Evolutionary conservation across 2,329 filamentous ascomycete species (phyloP).

Genomic region (Fusarium miscanthi): DNA sequence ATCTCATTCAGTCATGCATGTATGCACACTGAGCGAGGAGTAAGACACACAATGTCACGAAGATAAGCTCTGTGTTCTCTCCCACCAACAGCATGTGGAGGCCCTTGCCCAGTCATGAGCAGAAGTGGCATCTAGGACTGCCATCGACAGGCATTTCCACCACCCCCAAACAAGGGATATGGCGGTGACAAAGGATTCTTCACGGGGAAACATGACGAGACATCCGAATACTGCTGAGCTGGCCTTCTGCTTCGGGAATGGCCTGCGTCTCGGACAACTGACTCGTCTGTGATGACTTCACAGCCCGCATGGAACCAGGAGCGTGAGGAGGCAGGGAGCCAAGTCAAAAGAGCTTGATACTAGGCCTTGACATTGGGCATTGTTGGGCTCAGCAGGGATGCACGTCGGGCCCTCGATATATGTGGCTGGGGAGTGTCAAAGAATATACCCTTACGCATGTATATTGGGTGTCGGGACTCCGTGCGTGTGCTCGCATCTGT

Average conservation of each 20-base stretch:
- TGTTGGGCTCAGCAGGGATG: slow-evolving; percentile 42
- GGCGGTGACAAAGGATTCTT: slow-evolving; percentile 34
- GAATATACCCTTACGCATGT: slow-evolving; percentile 33
- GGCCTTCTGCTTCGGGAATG: slow-evolving; percentile 49
- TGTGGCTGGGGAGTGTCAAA: slow-evolving; percentile 37
- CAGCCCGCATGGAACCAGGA: slow-evolving; percentile 43
- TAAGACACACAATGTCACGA: slow-evolving; percentile 14
- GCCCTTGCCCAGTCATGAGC: slow-evolving; percentile 20
- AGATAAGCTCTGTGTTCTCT: slow-evolving; percentile 18
- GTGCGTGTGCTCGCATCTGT: slow-evolving; percentile 16
- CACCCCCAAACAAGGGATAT: slow-evolving; percentile 27
- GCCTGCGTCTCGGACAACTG: slow-evolving; percentile 44
- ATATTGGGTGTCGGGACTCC: slow-evolving; percentile 27
- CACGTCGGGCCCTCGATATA: slow-evolving; percentile 29
- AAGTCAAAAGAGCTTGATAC: slow-evolving; percentile 13
- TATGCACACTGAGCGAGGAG: slow-evolving; percentile 1
- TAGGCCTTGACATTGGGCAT: slow-evolving; percentile 38
- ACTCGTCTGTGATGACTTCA: slow-evolving; percentile 46
- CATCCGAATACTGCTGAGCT: slow-evolving; percentile 45
- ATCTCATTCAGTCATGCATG: slow-evolving; percentile 9
- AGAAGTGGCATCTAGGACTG: slow-evolving; percentile 19
- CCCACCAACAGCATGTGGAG: slow-evolving; percentile 16
- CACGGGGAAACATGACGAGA: slow-evolving; percentile 36
- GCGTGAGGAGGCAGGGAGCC: slow-evolving; percentile 21
- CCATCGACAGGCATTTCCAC: slow-evolving; percentile 23